Evolutionary conservation across 2,329 filamentous ascomycete genomes (phyloP).

Genomic region (Monascus ruber): DNA sequence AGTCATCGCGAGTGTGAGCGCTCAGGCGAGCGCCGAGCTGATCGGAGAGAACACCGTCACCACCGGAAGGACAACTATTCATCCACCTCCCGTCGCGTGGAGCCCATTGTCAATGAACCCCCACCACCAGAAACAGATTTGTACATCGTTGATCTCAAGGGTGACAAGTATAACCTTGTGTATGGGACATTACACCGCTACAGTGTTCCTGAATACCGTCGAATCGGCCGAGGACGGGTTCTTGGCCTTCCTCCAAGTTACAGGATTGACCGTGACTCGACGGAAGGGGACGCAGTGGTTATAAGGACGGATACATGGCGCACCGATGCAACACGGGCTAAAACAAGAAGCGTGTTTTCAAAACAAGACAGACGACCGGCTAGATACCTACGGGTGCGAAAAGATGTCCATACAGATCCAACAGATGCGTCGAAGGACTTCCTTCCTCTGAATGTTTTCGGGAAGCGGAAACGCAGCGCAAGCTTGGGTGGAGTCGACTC

Average conservation of each 20-base stretch:
- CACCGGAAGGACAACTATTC: slow-evolving; percentile 4
- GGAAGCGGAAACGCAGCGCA: slow-evolving; percentile 31
- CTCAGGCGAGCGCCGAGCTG: slow-evolving; percentile 9
- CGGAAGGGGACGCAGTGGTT: slow-evolving; percentile 28
- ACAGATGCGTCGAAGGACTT: slow-evolving; percentile 20
- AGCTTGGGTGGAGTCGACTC: slow-evolving; percentile 21
- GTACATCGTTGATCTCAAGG: slow-evolving; percentile 59
- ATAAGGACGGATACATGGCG: slow-evolving; percentile 18
- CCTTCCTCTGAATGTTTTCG: slow-evolving; percentile 16
- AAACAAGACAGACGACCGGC: slow-evolving; percentile 10
- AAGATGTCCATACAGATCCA: slow-evolving; percentile 6
- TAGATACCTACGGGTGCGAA: slow-evolving; percentile 16
- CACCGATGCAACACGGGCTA: slow-evolving; percentile 36
- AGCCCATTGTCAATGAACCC: slow-evolving; percentile 6
- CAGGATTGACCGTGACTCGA: slow-evolving; percentile 55
- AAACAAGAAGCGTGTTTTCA: slow-evolving; percentile 31
- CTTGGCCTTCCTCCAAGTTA: slow-evolving; percentile 52
- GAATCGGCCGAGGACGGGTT: slow-evolving; percentile 56
- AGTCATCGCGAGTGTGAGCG: slow-evolving; percentile 14
- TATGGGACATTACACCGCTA: slow-evolving; percentile 67
- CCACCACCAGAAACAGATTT: slow-evolving; percentile 16
- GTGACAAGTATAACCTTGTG: slow-evolving; percentile 62
- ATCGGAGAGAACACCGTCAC: slow-evolving; percentile 6
- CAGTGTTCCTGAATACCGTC: slow-evolving; percentile 58
- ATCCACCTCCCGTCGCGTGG: slow-evolving; percentile 2